Evolutionary conservation across 2,329 filamentous ascomycete species (phyloP).

Genomic region (Trichothecium roseum): DNA sequence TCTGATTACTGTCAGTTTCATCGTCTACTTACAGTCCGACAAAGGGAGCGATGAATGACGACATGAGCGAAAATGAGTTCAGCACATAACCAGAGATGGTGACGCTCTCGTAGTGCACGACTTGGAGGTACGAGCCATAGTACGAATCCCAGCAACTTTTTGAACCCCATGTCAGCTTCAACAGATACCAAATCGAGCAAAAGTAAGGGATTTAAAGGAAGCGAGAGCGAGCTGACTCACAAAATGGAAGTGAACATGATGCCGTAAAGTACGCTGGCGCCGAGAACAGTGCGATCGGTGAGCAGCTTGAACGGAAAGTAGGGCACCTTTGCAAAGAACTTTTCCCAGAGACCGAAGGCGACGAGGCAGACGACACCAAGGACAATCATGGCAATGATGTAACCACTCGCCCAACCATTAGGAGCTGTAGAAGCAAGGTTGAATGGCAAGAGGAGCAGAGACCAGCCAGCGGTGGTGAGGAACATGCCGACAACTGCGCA

Average conservation of each 20-base stretch:
- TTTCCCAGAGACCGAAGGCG: conserved; percentile 46
- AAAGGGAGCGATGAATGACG: conserved; percentile 32
- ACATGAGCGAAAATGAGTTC: conserved; percentile 36
- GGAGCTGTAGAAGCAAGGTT: conserved; percentile 23
- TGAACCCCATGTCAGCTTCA: no score
- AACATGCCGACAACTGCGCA: conserved; percentile 36
- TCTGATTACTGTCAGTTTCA: not conserved
- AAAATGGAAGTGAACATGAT: conserved; percentile 29
- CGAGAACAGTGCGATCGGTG: conserved; percentile 36
- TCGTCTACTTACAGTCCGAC: conserved; percentile 28
- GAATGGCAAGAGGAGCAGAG: conserved; percentile 43
- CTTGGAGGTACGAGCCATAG: conserved; percentile 39
- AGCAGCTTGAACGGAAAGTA: conserved; percentile 46
- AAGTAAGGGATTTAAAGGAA: conserved; percentile 38
- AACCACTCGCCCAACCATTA: conserved; percentile 28
- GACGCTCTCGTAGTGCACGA: conserved; percentile 29
- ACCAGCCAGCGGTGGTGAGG: conserved; percentile 38
- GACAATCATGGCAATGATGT: conserved; percentile 37
- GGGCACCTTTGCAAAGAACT: conserved; percentile 41
- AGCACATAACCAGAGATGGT: conserved; percentile 29
- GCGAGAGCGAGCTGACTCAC: no score
- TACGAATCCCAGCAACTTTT: conserved; percentile 35
- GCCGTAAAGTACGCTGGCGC: conserved; percentile 28
- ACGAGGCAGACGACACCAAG: conserved; percentile 37
- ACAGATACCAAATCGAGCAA: no score